A percentile compares a stretch with the other conserved stretches of the same genome.
Conservation (phyloP, 176 grass and related monocot genomes). For the Lolium rigidum region DNA sequence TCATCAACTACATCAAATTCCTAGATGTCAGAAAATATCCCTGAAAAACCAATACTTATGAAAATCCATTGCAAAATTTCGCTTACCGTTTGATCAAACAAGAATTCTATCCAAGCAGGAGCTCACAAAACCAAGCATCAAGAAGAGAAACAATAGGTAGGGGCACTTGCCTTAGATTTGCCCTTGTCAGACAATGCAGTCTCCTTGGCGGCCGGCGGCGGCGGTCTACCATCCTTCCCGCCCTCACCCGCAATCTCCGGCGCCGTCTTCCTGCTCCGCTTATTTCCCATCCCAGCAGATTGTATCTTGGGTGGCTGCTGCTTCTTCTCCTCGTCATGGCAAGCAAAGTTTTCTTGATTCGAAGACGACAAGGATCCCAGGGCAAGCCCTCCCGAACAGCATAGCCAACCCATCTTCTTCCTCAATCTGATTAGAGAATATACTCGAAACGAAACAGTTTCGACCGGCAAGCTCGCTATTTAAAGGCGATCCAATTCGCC, state of each 20-base stretch:
- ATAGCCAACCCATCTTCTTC: conserved; percentile 35
- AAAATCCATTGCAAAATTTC: not conserved
- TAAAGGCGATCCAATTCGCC: not conserved
- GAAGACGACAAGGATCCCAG: not conserved
- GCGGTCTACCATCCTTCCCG: not conserved
- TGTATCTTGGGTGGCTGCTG: not conserved
- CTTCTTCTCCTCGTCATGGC: conserved; percentile 9
- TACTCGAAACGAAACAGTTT: conserved; percentile 15
- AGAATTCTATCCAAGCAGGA: not conserved
- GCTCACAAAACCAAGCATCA: conserved; percentile 10
- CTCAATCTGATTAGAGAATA: conserved; percentile 31
- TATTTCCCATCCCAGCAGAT: conserved; percentile 23
- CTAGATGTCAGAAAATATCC: not conserved
- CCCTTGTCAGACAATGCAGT: conserved; percentile 29
- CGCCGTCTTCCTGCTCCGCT: conserved; percentile 32
- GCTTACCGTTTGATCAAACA: conserved; percentile 12
- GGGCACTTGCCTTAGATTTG: conserved; percentile 30
- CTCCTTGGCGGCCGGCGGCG: not conserved
- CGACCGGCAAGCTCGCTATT: conserved; percentile 20
- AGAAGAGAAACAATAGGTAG: not conserved
- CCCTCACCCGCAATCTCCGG: not conserved
- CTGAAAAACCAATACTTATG: not conserved
- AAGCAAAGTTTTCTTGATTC: conserved; percentile 22
- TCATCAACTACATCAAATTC: not conserved
- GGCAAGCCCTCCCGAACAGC: not conserved